These are phyloP conservation scores for Carex arenaria DNA, from an alignment of 202 grass and related monocot genomes.

Conservation along the genomic window DNA sequence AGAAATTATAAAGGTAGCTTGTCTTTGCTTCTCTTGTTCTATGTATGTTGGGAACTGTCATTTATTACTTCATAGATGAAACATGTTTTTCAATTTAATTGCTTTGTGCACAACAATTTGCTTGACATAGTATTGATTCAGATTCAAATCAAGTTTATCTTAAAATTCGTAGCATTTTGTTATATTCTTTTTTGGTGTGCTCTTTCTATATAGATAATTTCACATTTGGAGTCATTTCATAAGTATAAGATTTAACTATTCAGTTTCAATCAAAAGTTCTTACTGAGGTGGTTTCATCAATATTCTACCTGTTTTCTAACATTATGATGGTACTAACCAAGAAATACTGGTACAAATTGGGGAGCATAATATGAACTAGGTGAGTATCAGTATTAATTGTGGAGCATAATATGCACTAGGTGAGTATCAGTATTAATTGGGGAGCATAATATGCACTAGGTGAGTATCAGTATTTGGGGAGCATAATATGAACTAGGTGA, in stretches of 20 bases:
- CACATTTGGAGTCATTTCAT: background rate
- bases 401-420: too few relatives aligned
- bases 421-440: too few relatives aligned
- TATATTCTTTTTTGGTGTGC: background rate
- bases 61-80: background rate
- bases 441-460: too few relatives aligned
- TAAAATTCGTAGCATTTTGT: background rate
- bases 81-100: background rate
- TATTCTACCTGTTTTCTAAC: background rate
- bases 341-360: background rate
- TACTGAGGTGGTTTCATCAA: background rate
- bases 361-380: background rate
- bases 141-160: background rate
- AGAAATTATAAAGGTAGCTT: constrained; percentile 43
- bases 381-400: background rate
- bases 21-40: constrained; percentile 12
- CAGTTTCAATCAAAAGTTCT: background rate
- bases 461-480: background rate
- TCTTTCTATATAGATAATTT: background rate
- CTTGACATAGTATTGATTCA: constrained; percentile 2
- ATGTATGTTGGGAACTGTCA: background rate
- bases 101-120: background rate
- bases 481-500: background rate
- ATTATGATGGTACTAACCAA: background rate
- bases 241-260: background rate